Base-by-base conservation (phyloP, 148 eudicot genomes). In the Vaccinium vitisidaea region DNA sequence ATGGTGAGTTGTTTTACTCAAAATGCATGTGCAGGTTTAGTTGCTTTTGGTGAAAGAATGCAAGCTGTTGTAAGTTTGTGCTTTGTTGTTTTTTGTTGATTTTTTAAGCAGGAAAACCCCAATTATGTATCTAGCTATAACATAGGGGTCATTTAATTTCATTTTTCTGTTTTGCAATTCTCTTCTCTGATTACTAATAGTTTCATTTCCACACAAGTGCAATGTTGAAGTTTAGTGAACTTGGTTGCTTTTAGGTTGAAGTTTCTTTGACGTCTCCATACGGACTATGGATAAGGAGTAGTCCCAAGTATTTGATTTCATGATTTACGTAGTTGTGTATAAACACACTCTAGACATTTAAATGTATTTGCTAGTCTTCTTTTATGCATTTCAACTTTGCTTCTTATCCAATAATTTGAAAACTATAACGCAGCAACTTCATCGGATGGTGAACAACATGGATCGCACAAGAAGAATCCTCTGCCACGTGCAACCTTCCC, bases 401-500 rank as follows among this genome's bases (percentile, higher is more conserved):
- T 78, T 79, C 50, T 25, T 15, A 79, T 21, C 32, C 43, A 49
- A 48, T 52, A 70, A 63, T 80, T 78, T 27, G 80, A 83, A 73
- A 36, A 87, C 77, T 50, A 58, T 76, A 71, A 88, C 79, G 86
- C 80, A 78, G 84, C 88, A 90, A 85, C 77, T 89, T 27, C 84
- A 21, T 82, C 88, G 58, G 88, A 90, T 89, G 83, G 84, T 83
- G 77, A 48, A 81, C 90, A 78, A 30, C 90, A 88, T 63, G 88
- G 86, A 52, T 83, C 88, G 67, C 23, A 80, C 71, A 92, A 90
- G 87, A 91, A 89, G 79, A 90, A 75, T 30, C 83, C 90, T 86
- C 76, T 88, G 50, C 82, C 84, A 54, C 84, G 86, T 73, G 84
- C 93, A 53, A 94, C 92, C 79, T 94, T 95, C 84, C 94, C 98